Conservation (phyloP, 2,329 filamentous ascomycete genomes). For the Aspergillus alliaceus region DNA sequence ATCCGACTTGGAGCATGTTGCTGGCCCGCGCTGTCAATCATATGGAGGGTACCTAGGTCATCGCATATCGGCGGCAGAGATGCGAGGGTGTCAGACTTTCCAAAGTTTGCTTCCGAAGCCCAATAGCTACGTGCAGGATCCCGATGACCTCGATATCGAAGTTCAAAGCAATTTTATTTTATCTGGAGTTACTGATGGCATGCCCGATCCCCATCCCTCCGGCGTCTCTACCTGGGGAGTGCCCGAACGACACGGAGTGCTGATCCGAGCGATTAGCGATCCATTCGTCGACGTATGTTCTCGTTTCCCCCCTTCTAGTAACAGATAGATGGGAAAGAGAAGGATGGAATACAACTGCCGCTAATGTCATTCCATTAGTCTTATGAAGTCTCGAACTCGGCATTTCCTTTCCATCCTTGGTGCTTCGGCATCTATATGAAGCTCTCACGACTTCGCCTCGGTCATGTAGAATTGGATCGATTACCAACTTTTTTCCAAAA, state of each 20-base stretch:
- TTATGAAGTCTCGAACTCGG: neutral
- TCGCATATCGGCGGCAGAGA: neutral
- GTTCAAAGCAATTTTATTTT: neutral
- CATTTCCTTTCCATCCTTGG: neutral
- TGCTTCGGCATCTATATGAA: neutral
- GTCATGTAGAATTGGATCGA: neutral
- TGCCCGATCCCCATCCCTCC: no score
- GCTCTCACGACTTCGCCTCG: neutral
- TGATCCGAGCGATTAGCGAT: neutral
- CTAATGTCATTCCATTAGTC: no score
- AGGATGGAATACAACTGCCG: no score
- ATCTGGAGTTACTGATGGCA: neutral
- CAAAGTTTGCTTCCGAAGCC: neutral
- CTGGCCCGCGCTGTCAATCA: neutral
- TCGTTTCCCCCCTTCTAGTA: neutral
- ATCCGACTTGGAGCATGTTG: neutral
- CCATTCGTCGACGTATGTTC: neutral
- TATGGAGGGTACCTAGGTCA: neutral
- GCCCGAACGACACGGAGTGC: no score
- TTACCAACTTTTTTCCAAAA: neutral
- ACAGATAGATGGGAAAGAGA: no score
- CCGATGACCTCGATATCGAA: neutral
- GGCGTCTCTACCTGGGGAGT: no score
- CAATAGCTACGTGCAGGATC: neutral
- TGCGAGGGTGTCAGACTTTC: conserved; percentile 1